A percentile compares a stretch with the other conserved stretches of the same genome.
phyloP scores from a whole-genome alignment of 2,329 filamentous ascomycete species.

The Coniella vitis region DNA sequence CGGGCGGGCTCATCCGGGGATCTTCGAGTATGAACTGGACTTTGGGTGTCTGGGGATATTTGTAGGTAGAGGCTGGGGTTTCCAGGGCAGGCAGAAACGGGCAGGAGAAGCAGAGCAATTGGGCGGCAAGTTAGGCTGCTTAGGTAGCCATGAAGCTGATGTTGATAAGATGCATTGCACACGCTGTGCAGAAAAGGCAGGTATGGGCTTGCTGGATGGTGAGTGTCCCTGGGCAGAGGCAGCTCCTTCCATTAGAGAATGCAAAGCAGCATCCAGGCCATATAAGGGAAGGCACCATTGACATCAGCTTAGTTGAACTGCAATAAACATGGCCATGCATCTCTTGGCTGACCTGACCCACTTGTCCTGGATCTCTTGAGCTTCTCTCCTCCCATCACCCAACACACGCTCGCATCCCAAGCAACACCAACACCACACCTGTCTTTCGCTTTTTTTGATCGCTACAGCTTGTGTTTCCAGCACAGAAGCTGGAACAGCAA shows the following conservation, averaged over 20 bases:
- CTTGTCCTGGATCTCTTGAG: neutral
- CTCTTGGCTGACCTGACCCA: neutral
- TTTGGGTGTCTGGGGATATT: slow-evolving; percentile 51
- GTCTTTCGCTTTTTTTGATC: slow-evolving; percentile 16
- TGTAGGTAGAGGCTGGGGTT: neutral
- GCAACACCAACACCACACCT: slow-evolving; percentile 11
- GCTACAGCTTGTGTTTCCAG: neutral
- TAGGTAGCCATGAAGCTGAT: too few relatives aligned
- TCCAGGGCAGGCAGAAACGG: too few relatives aligned
- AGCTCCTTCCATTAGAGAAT: too few relatives aligned
- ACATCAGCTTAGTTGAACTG: neutral
- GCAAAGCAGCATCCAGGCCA: neutral
- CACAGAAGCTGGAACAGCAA: slow-evolving; percentile 1
- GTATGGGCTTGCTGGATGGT: neutral
- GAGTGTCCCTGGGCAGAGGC: neutral
- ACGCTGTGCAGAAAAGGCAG: too few relatives aligned
- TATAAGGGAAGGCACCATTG: neutral
- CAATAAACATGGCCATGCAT: neutral
- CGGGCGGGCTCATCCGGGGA: slow-evolving; percentile 41
- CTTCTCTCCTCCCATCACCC: neutral
- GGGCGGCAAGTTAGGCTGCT: too few relatives aligned
- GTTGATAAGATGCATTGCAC: too few relatives aligned
- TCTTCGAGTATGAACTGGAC: slow-evolving; percentile 48
- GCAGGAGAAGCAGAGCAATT: too few relatives aligned
- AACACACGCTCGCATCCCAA: neutral